Evolutionary conservation across 2,329 filamentous ascomycete species (phyloP).

Genomic region (Golovinomyces cichoracearum): DNA sequence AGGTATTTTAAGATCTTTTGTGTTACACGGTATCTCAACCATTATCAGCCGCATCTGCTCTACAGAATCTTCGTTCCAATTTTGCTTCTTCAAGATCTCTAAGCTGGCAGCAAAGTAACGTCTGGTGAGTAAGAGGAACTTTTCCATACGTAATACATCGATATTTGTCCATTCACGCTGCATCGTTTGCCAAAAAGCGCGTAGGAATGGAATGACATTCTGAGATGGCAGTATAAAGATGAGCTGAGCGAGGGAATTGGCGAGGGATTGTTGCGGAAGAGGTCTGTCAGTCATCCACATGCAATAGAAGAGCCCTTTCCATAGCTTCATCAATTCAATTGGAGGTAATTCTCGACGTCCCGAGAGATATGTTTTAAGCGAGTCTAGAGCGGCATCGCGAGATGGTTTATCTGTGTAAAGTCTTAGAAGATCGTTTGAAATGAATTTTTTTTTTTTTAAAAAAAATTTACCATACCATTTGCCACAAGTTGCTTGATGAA

Average conservation of each 20-base stretch:
- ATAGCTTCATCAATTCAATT: constrained; percentile 61
- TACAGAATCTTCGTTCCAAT: constrained; percentile 17
- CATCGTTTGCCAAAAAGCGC: constrained; percentile 47
- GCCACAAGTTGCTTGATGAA: constrained; percentile 17
- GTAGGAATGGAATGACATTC: constrained; percentile 23
- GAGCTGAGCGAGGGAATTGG: constrained; percentile 48
- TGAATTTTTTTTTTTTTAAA: not conserved
- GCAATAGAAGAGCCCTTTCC: constrained; percentile 84
- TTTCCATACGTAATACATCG: constrained; percentile 62
- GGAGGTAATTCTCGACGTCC: constrained; percentile 30
- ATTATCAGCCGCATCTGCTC: constrained; percentile 23
- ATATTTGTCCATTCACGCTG: constrained; percentile 42
- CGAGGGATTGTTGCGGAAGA: constrained; percentile 62
- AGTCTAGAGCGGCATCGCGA: constrained; percentile 50
- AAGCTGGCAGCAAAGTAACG: constrained; percentile 53
- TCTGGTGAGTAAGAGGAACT: constrained; percentile 67
- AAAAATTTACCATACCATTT: constrained; percentile 15
- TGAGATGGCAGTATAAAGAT: constrained; percentile 29
- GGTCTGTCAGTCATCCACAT: constrained; percentile 87
- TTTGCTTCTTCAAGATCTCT: constrained; percentile 16
- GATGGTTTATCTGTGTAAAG: constrained; percentile 50
- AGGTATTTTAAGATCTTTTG: constrained; percentile 28
- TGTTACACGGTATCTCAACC: constrained; percentile 20
- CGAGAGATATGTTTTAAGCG: constrained; percentile 53
- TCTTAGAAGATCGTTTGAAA: not conserved